A percentile compares a stretch with the other conserved stretches of the same genome.
Conservation (phyloP, 2,329 filamentous ascomycete species). For the Aspergillus unguis region DNA sequence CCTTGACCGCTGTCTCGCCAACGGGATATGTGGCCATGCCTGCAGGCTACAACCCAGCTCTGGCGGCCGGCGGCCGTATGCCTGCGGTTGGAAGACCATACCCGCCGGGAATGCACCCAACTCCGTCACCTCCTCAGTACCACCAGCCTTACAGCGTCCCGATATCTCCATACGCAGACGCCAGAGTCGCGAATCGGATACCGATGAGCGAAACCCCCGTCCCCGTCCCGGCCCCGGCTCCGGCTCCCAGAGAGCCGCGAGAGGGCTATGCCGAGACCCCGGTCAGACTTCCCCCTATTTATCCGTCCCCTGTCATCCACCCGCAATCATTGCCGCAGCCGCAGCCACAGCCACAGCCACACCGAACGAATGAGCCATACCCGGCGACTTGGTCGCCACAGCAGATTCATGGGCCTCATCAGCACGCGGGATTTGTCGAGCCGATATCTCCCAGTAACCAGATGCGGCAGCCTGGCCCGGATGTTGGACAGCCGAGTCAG, state of each 20-base stretch:
- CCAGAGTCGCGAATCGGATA: constrained; percentile 25
- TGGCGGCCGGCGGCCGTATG: constrained; percentile 19
- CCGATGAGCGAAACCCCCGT: constrained; percentile 24
- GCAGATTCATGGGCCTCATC: constrained; percentile 10
- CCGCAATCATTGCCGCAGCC: constrained; percentile 6
- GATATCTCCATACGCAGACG: constrained; percentile 28
- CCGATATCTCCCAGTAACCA: constrained; percentile 27
- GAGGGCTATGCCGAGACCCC: constrained; percentile 32
- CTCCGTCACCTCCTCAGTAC: constrained; percentile 34
- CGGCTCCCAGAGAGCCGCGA: constrained; percentile 19
- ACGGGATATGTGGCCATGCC: constrained; percentile 26
- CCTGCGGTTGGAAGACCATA: constrained; percentile 28
- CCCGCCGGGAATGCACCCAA: constrained; percentile 26
- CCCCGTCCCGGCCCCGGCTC: neutral
- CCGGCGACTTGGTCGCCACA: neutral
- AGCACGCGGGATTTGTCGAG: constrained; percentile 24
- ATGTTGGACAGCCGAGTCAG: constrained; percentile 16
- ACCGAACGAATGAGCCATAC: neutral
- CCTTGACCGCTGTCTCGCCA: constrained; percentile 24
- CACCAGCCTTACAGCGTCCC: constrained; percentile 25
- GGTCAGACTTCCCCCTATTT: constrained; percentile 38
- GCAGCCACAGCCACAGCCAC: constrained; percentile 6
- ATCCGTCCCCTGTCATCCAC: constrained; percentile 29
- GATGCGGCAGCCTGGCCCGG: constrained; percentile 25
- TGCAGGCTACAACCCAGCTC: constrained; percentile 26